phyloP scores from a whole-genome alignment of 768 basidiomycete genomes.

The Cystobasidium onofrii region DNA sequence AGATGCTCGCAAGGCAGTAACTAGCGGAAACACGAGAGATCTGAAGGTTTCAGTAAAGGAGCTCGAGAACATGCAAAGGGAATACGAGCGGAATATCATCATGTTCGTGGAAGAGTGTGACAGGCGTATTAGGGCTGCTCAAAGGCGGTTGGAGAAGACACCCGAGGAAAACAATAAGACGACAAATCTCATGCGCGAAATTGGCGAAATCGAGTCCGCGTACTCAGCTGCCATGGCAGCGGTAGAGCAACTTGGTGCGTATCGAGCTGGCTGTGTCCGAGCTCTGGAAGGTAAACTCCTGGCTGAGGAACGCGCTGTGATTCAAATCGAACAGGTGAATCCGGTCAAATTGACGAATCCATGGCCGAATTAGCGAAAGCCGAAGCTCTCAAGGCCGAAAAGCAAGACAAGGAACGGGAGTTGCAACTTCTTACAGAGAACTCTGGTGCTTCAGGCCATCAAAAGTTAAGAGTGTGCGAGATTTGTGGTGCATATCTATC shows the following conservation, averaged over 20 bases:
- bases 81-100: constrained; percentile 92
- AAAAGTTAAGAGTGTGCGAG: constrained; percentile 98
- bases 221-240: constrained; percentile 98
- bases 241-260: constrained; percentile 78
- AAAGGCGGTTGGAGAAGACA: constrained; percentile 93
- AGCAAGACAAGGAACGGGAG: constrained; percentile 93
- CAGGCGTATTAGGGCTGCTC: constrained; percentile 83
- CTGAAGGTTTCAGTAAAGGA: constrained; percentile 25
- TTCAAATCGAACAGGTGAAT: constrained; percentile 59
- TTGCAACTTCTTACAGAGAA: constrained; percentile 93
- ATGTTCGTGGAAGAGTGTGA: constrained; percentile 98
- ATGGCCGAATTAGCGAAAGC: constrained; percentile 97
- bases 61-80: constrained; percentile 47
- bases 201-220: constrained; percentile 96
- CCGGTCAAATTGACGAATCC: constrained; percentile 98
- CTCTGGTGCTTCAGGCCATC: constrained; percentile 98
- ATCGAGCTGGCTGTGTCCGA: not conserved
- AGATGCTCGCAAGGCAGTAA: constrained; percentile 4
- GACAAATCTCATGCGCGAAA: constrained; percentile 97
- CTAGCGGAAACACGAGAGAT: not conserved
- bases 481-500: constrained; percentile 99
- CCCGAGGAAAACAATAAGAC: constrained; percentile 99
- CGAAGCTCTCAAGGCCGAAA: constrained; percentile 92
- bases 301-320: not conserved
- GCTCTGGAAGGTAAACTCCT: constrained; percentile 34